These are phyloP conservation scores for Gastrolobium bilobum DNA, from an alignment of 306 rosid genomes.

Conservation along the genomic window DNA sequence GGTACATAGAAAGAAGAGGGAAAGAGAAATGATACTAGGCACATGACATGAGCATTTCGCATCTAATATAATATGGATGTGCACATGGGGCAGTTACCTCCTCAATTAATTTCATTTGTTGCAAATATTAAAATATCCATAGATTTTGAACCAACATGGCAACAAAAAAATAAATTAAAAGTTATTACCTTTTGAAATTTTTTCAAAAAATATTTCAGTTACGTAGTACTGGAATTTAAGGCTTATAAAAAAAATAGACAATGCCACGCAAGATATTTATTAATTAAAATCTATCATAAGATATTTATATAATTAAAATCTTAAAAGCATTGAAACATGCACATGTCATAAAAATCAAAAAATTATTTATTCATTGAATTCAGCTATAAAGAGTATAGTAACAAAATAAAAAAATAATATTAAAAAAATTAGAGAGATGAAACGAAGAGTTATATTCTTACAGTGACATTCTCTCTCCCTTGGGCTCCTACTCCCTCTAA, in stretches of 20 bases:
- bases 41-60: constrained; percentile 19
- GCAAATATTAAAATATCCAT: constrained; percentile 10
- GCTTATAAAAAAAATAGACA: not conserved
- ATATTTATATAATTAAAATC: not conserved
- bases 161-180: not conserved
- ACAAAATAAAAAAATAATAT: not conserved
- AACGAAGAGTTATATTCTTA: not conserved
- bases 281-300: not conserved
- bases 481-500: not conserved
- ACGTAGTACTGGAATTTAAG: constrained; percentile 12
- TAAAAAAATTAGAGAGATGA: not conserved
- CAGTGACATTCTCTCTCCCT: not conserved
- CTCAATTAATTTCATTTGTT: not conserved
- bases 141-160: constrained; percentile 19
- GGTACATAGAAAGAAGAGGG: too few relatives aligned
- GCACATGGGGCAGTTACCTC: constrained; percentile 29
- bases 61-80: not conserved
- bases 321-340: not conserved
- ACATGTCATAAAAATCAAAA: not conserved
- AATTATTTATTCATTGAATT: not conserved
- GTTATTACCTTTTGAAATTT: constrained; percentile 13
- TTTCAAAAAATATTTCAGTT: constrained; percentile 10
- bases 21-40: not conserved
- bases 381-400: not conserved
- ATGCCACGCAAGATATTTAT: constrained; percentile 30